Evolutionary conservation across 148 eudicot species (phyloP), one percentile per base, ranked within the genome.

Genomic region (Silene latifolia): DNA sequence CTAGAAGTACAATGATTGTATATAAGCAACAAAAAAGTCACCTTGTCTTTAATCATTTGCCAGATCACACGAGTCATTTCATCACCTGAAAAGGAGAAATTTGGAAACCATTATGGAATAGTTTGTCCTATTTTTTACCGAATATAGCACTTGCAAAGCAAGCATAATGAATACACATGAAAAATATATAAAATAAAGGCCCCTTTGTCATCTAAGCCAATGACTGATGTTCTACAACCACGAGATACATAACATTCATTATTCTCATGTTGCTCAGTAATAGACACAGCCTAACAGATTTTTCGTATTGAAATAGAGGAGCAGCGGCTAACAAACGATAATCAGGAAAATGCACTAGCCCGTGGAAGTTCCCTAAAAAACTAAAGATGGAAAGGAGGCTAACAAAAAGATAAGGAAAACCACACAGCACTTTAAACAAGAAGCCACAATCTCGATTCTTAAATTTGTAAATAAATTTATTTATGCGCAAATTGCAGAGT

Each of bases 1-100:
- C 14, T 51, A 9, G 8, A 69, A 11, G 4, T 15, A 42, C 20
- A 21, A 4, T 12, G 39, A 48, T 48, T 21, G 4, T 0, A 74
- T 12, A 32, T 29, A 27, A 54, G 32, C 2, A 70, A 20, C 1
- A 47, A 12, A 65, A 42, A 15, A 48, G 7, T 8, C 29, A 85
- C 88, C 88, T 85, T 85, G 71, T 85, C 88, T 68, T 85, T 85
- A 13, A 85, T 85, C 80, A 74, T 74, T 74, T 78, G 64, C 88
- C 88, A 85, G 73, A 85, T 80, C 51, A 85, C 81, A 61, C 88
- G 85, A 65, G 88, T 85, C 88, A 85, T 85, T 73, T 85, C 88
- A 80, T 85, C 88, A 67, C 88, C 88, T 85, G 78, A 11, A 44
- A 72, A 19, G 54, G 20, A 76, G 44, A 76, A 67, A 68, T 64